These are phyloP conservation scores for Teratosphaeria viscida DNA, from an alignment of 2,329 filamentous ascomycete genomes.

Conservation along the genomic window DNA sequence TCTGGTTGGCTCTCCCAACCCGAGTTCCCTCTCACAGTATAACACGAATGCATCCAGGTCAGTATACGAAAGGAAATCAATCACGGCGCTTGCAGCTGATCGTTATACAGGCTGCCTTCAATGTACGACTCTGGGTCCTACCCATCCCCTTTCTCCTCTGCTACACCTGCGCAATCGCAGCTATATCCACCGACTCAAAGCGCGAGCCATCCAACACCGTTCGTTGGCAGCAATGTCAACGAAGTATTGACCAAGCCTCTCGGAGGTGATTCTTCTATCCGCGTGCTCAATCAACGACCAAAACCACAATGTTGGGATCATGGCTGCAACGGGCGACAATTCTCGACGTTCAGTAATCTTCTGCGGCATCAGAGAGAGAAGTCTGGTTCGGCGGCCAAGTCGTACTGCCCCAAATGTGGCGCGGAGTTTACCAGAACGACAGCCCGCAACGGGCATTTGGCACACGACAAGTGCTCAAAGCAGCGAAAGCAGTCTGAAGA, in stretches of 20 bases:
- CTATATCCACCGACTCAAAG: slow-evolving; percentile 14
- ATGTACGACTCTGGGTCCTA: slow-evolving; percentile 22
- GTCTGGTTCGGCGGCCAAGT: slow-evolving; percentile 80
- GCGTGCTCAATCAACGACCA: slow-evolving; percentile 39
- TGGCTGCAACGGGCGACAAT: slow-evolving; percentile 88
- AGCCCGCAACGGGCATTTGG: slow-evolving; percentile 76
- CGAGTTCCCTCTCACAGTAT: slow-evolving; percentile 15
- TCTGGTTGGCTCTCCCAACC: slow-evolving; percentile 11
- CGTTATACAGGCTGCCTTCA: slow-evolving; percentile 18
- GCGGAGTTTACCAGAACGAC: slow-evolving; percentile 86
- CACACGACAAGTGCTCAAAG: slow-evolving; percentile 82
- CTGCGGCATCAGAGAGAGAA: slow-evolving; percentile 89
- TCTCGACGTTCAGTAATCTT: slow-evolving; percentile 93
- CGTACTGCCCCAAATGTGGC: slow-evolving; percentile 79
- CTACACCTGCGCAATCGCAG: slow-evolving; percentile 8
- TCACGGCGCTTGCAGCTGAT: background rate
- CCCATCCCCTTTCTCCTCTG: slow-evolving; percentile 16
- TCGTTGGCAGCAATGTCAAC: slow-evolving; percentile 13
- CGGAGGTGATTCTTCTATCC: slow-evolving; percentile 18
- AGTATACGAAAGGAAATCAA: background rate
- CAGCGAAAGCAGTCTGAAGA: slow-evolving; percentile 43
- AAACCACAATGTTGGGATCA: slow-evolving; percentile 97
- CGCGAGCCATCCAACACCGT: slow-evolving; percentile 16
- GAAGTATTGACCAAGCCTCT: slow-evolving; percentile 13
- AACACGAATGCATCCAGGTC: slow-evolving; percentile 16